phyloP scores from a whole-genome alignment of 2,329 filamentous ascomycete genomes.

The Biscogniauxia sp. region DNA sequence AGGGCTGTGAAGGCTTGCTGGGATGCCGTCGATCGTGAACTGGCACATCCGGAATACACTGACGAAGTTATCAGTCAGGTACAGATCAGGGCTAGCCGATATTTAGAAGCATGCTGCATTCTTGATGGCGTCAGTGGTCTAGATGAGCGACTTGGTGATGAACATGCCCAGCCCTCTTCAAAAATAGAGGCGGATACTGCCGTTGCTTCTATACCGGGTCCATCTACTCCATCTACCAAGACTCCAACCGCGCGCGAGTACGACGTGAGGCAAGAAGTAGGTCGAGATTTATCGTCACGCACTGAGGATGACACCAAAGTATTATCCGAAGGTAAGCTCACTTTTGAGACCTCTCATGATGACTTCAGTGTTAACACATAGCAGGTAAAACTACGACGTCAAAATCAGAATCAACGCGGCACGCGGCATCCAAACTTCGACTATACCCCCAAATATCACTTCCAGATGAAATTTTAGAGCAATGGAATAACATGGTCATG shows the following conservation, averaged over 20 bases:
- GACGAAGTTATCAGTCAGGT: conserved; percentile 53
- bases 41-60: conserved; percentile 43
- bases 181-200: conserved; percentile 6
- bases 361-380: conserved; percentile 11
- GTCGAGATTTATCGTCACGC: conserved; percentile 10
- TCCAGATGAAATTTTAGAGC: conserved; percentile 60
- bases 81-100: conserved; percentile 55
- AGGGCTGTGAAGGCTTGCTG: conserved; percentile 72
- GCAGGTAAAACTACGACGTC: conserved; percentile 14
- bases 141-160: conserved; percentile 51
- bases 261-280: conserved; percentile 11
- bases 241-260: conserved; percentile 3
- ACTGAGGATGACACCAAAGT: conserved; percentile 9
- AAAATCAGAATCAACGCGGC: conserved; percentile 17
- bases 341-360: conserved; percentile 3
- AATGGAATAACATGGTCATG: conserved; percentile 71
- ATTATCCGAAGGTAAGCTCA: conserved; percentile 14
- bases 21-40: conserved; percentile 64
- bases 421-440: conserved; percentile 44
- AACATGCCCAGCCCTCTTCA: conserved; percentile 30
- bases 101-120: conserved; percentile 61
- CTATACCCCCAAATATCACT: conserved; percentile 60
- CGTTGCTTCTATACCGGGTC: conserved; percentile 14
- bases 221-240: conserved; percentile 18
- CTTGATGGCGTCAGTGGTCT: conserved; percentile 58